Conservation (phyloP, 23 red algal species). For the Cyanidiococcus yangmingshanensis region DNA sequence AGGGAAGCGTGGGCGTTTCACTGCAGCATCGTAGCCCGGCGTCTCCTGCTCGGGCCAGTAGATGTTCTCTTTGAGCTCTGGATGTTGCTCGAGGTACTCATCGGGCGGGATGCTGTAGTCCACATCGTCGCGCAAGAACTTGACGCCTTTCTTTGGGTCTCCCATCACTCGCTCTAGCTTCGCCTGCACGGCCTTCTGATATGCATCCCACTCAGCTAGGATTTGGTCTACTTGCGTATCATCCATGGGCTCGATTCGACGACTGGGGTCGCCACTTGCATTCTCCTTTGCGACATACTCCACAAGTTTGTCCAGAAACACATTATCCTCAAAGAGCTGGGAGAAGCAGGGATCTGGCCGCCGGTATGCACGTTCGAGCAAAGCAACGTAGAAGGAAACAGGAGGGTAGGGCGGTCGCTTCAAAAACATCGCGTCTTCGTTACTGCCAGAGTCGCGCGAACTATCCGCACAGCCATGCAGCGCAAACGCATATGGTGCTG, state of each 20-base stretch:
- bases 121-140: background rate
- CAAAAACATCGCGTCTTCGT: background rate
- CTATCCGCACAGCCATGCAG: no score
- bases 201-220: background rate
- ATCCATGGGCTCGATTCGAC: background rate
- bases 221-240: background rate
- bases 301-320: background rate
- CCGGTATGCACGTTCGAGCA: background rate
- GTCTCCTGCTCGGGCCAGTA: background rate
- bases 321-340: background rate
- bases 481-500: no score
- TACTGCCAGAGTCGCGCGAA: no score
- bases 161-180: background rate
- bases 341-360: background rate
- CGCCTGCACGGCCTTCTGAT: background rate
- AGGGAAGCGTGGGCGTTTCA: background rate
- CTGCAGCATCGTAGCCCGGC: slow-evolving; percentile 1
- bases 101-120: background rate
- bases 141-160: background rate
- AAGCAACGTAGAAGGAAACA: background rate
- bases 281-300: background rate
- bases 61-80: background rate
- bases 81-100: background rate
- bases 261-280: background rate
- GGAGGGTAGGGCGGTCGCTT: background rate